These are phyloP conservation scores for Ascochyta rabiei DNA, from an alignment of 2,329 filamentous ascomycete genomes.

Conservation along the genomic window DNA sequence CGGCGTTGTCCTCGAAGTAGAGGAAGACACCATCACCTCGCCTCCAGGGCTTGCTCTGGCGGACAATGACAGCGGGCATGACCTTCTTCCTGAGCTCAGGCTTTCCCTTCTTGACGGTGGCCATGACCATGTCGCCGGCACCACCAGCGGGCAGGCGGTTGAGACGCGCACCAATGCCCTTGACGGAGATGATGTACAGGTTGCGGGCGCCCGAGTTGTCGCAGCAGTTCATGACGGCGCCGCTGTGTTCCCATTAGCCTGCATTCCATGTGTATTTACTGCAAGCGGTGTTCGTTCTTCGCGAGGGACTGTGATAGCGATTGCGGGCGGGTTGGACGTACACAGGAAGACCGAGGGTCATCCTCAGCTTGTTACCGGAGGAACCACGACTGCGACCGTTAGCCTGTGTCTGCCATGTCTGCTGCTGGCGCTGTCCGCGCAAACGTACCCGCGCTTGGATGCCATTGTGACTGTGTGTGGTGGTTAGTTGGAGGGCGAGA, in stretches of 20 bases:
- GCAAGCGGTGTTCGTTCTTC: constrained; percentile 8
- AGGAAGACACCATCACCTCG: constrained; percentile 97
- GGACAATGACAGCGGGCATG: constrained; percentile 98
- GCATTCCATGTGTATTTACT: constrained; percentile 21
- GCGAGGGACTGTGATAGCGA: constrained; percentile 12
- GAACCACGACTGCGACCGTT: constrained; percentile 68
- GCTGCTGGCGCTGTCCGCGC: not conserved
- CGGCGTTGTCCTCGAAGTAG: constrained; percentile 99
- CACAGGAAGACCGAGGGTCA: constrained; percentile 99
- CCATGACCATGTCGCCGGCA: constrained; percentile 99
- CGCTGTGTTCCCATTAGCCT: constrained; percentile 62
- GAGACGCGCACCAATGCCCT: constrained; percentile 95
- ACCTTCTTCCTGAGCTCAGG: constrained; percentile 99
- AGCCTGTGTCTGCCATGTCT: constrained; percentile 21
- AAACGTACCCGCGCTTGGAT: constrained; percentile 50
- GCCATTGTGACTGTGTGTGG: constrained; percentile 46
- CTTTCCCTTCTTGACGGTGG: constrained; percentile 99
- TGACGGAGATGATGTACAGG: constrained; percentile 99
- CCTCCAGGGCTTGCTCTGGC: constrained; percentile 99
- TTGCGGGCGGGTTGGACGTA: constrained; percentile 63
- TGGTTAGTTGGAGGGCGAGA: constrained; percentile 21
- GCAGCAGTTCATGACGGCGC: constrained; percentile 99
- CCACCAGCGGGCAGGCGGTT: constrained; percentile 97
- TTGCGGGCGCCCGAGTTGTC: constrained; percentile 99
- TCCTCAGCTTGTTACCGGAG: constrained; percentile 99